Percentiles rank a stretch among this genome's conserved stretches.
These are phyloP conservation scores for Suillus clintonianus DNA, from an alignment of 768 basidiomycete genomes.

Conservation along the genomic window DNA sequence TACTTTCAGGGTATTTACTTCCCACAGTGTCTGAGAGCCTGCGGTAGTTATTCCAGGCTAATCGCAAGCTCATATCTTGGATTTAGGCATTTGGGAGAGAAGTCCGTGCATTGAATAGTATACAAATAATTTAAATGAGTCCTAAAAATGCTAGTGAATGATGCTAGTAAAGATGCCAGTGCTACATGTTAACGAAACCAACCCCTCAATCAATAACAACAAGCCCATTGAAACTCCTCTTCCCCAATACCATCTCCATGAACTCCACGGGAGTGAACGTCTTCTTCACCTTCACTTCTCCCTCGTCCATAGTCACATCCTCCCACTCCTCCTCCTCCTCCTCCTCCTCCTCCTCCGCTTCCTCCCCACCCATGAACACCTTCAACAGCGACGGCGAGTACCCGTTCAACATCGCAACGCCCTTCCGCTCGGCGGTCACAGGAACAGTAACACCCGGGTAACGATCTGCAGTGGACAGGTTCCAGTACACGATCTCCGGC, in stretches of 20 bases:
- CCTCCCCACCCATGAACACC: slow-evolving; percentile 63
- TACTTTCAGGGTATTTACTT: neutral
- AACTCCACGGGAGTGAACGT: slow-evolving; percentile 43
- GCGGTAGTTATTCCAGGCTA: too few species aligned
- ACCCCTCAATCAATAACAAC: slow-evolving; percentile 52
- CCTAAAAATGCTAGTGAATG: too few species aligned
- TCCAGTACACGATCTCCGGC: slow-evolving; percentile 76
- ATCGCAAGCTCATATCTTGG: neutral
- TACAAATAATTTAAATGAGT: neutral
- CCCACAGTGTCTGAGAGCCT: neutral
- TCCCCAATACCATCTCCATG: slow-evolving; percentile 50
- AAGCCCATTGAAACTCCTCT: slow-evolving; percentile 55
- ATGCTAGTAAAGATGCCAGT: neutral
- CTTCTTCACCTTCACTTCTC: slow-evolving; percentile 23
- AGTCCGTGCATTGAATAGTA: neutral
- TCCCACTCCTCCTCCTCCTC: too few species aligned
- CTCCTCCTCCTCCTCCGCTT: slow-evolving; percentile 31
- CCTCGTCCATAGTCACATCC: slow-evolving; percentile 27
- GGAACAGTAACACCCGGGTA: slow-evolving; percentile 40
- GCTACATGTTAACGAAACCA: neutral
- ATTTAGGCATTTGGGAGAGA: neutral
- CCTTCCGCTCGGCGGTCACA: slow-evolving; percentile 52
- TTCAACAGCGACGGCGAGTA: slow-evolving; percentile 72
- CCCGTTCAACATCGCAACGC: slow-evolving; percentile 71
- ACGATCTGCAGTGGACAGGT: slow-evolving; percentile 39